A percentile compares a stretch with the other conserved stretches of the same genome.
phyloP scores from a whole-genome alignment of 495 filamentous ascomycete genomes.

The Penicillium bialowiezense region DNA sequence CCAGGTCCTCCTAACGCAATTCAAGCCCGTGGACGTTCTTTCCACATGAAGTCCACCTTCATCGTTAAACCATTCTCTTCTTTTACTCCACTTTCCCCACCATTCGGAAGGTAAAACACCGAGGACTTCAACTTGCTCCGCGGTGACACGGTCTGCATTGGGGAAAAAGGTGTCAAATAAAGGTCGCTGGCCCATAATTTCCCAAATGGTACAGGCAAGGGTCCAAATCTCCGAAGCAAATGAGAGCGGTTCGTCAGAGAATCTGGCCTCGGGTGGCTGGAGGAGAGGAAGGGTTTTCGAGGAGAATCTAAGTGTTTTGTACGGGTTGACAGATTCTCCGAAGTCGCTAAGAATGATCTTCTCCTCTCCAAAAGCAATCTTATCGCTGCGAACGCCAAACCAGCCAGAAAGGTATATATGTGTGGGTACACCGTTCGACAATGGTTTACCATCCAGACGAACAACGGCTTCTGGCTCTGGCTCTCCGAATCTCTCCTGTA shows the following conservation, averaged over 20 bases:
- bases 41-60: slow-evolving; percentile 13
- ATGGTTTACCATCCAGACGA: slow-evolving; percentile 17
- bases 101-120: slow-evolving; percentile 12
- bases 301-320: slow-evolving; percentile 1
- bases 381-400: slow-evolving; percentile 18
- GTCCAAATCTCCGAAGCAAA: slow-evolving; percentile 33
- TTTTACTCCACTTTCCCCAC: slow-evolving; percentile 22
- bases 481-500: slow-evolving; percentile 19
- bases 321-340: slow-evolving; percentile 24
- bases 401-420: slow-evolving; percentile 13
- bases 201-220: slow-evolving; percentile 31
- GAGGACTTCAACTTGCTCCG: slow-evolving; percentile 11
- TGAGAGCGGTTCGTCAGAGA: slow-evolving; percentile 23
- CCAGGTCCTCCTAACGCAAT: slow-evolving; percentile 9
- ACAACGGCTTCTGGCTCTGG: slow-evolving; percentile 18
- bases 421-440: slow-evolving; percentile 10
- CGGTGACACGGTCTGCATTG: slow-evolving; percentile 21
- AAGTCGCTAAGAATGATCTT: slow-evolving; percentile 24
- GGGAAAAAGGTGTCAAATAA: slow-evolving; percentile 22
- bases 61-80: slow-evolving; percentile 16
- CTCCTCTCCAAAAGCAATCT: slow-evolving; percentile 12
- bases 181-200: slow-evolving; percentile 26
- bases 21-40: slow-evolving; percentile 8
- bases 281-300: slow-evolving; percentile 24
- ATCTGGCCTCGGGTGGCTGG: slow-evolving; percentile 23